A percentile compares a stretch with the other conserved stretches of the same genome.
Conservation (phyloP, 2,329 filamentous ascomycete genomes). For the Neofusicoccum sp. region DNA sequence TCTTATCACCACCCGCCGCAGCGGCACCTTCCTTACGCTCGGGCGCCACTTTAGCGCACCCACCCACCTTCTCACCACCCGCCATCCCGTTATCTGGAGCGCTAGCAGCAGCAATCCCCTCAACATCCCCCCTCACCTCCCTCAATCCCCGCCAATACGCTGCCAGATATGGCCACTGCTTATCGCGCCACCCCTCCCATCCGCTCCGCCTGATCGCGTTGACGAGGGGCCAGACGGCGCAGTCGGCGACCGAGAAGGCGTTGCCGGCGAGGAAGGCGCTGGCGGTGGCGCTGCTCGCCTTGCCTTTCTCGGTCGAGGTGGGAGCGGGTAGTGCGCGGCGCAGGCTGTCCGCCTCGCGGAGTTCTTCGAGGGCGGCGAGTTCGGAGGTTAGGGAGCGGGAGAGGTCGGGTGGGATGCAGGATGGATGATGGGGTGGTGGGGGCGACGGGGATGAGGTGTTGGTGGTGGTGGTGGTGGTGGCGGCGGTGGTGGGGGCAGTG, state of each 20-base stretch:
- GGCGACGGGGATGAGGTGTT: background rate
- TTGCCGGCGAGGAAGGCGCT: slow-evolving; percentile 29
- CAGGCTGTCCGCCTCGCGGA: background rate
- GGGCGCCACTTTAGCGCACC: background rate
- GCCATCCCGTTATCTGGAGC: background rate
- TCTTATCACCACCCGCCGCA: background rate
- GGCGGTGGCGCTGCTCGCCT: background rate
- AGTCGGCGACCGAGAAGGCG: slow-evolving; percentile 34
- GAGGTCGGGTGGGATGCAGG: slow-evolving; percentile 20
- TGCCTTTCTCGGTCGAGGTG: background rate
- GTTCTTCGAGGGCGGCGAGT: slow-evolving; percentile 26
- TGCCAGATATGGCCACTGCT: background rate
- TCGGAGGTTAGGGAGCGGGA: slow-evolving; percentile 21
- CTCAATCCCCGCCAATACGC: background rate
- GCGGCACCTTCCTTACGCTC: slow-evolving; percentile 3
- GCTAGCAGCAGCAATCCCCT: background rate
- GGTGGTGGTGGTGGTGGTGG: background rate
- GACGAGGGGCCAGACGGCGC: slow-evolving; percentile 33
- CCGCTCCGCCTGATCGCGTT: slow-evolving; percentile 28
- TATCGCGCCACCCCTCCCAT: slow-evolving; percentile 18
- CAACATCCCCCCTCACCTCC: background rate
- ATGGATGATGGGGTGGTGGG: background rate
- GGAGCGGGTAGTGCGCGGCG: background rate
- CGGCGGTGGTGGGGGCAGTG: too few species aligned
- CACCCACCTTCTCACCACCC: background rate